Conservation (phyloP, 352 stramenopile species). For the Pythium grandisporangium region DNA sequence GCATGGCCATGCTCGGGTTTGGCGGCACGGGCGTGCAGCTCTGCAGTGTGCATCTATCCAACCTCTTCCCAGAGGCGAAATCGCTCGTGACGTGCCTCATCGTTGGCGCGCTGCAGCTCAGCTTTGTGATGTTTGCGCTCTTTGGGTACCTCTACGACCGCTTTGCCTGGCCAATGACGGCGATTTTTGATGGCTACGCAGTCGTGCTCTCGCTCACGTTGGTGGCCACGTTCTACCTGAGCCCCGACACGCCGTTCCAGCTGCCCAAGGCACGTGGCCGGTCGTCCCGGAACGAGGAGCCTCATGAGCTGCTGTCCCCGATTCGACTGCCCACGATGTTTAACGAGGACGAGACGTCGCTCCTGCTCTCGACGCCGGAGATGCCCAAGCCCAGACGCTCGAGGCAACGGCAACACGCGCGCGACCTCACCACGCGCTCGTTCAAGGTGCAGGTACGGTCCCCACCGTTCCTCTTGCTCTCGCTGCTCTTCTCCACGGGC, state of each 20-base stretch:
- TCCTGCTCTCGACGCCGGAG: conserved; percentile 42
- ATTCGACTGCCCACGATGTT: conserved; percentile 50
- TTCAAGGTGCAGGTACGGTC: conserved; percentile 57
- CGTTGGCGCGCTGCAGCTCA: conserved; percentile 56
- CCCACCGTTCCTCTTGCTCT: conserved; percentile 54
- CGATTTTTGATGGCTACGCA: conserved; percentile 47
- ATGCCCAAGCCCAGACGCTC: conserved; percentile 18
- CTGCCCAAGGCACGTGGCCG: conserved; percentile 1
- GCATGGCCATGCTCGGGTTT: conserved; percentile 57
- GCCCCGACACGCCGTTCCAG: conserved; percentile 44
- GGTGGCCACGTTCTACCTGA: conserved; percentile 35
- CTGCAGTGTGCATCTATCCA: conserved; percentile 64
- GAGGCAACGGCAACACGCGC: background rate
- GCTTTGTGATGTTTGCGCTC: conserved; percentile 66
- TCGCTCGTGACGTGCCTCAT: conserved; percentile 65
- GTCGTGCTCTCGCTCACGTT: conserved; percentile 37
- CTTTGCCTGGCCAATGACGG: conserved; percentile 21
- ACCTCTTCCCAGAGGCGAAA: conserved; percentile 58
- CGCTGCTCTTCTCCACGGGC: conserved; percentile 63
- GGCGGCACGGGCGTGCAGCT: conserved; percentile 55
- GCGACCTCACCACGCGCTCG: conserved; percentile 27
- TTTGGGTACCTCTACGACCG: conserved; percentile 40
- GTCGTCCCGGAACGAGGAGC: conserved; percentile 4
- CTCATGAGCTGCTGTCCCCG: conserved; percentile 41
- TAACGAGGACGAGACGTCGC: conserved; percentile 36